Conservation (phyloP, 805 yeast species). For the Grigorovia jiainica region DNA sequence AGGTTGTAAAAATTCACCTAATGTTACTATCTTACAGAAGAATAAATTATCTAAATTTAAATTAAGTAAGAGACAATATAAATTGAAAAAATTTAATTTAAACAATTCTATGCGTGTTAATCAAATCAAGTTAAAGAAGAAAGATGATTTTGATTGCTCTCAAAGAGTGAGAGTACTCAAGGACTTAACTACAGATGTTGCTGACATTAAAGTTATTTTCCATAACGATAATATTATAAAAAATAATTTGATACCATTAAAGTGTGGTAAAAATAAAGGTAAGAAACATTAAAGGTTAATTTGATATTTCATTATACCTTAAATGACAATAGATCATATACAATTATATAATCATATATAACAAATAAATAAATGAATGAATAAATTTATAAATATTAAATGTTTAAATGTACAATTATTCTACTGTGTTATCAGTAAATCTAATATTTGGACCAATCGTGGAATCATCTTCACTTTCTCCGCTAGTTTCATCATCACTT, state of each 20-base stretch:
- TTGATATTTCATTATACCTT: too few species aligned
- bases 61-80: conserved; percentile 21
- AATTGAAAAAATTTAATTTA: conserved; percentile 15
- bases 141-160: conserved; percentile 12
- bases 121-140: neutral
- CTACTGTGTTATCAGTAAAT: too few species aligned
- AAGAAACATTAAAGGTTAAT: too few species aligned
- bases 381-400: neutral
- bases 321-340: too few species aligned
- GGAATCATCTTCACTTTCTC: neutral
- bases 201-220: conserved; percentile 24
- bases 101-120: neutral
- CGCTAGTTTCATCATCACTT: neutral
- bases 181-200: conserved; percentile 15
- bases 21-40: conserved; percentile 17
- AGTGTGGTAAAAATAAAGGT: too few species aligned
- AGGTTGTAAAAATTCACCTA: conserved; percentile 23
- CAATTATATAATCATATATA: neutral
- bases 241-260: too few species aligned
- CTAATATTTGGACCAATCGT: too few species aligned
- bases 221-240: conserved; percentile 22
- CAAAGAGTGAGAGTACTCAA: conserved; percentile 17
- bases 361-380: neutral
- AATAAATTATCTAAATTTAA: conserved; percentile 14
- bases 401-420: too few species aligned